Conservation (phyloP, 2,329 filamentous ascomycete species). For the Calonectria pseudoreteaudii region DNA sequence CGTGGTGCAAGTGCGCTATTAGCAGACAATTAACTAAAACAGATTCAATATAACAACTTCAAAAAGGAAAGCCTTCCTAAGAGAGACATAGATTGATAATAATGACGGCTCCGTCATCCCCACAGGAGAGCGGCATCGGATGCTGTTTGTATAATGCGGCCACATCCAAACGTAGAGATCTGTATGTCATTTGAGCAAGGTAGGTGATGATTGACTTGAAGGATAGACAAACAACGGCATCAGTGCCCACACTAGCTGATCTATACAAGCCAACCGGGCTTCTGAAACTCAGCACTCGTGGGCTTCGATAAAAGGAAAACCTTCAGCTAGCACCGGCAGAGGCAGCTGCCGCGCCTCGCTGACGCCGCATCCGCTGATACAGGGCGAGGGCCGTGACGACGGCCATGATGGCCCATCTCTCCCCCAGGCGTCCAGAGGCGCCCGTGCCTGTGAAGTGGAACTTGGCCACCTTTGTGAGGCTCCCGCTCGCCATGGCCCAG, state of each 20-base stretch:
- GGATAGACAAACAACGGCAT: neutral
- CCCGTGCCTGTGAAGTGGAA: conserved; percentile 40
- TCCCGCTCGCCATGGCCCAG: conserved; percentile 30
- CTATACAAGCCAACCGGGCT: neutral
- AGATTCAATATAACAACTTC: no score
- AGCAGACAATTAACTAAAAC: no score
- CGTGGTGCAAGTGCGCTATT: no score
- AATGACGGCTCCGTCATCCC: no score
- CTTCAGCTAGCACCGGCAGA: neutral
- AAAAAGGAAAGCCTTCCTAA: no score
- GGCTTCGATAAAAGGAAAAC: neutral
- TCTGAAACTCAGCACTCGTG: neutral
- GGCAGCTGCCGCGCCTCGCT: neutral
- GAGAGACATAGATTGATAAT: no score
- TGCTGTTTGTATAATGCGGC: no score
- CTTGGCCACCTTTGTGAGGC: conserved; percentile 34
- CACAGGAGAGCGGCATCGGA: no score
- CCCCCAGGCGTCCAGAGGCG: conserved; percentile 35
- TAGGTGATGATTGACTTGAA: neutral
- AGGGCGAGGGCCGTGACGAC: conserved; percentile 36
- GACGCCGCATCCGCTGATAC: conserved; percentile 21
- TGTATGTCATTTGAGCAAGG: neutral
- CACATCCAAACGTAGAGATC: no score
- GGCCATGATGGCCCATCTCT: conserved; percentile 43
- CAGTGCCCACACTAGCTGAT: neutral